Base-by-base conservation (phyloP, 2,329 filamentous ascomycete genomes). In the Colletotrichum paranaense region DNA sequence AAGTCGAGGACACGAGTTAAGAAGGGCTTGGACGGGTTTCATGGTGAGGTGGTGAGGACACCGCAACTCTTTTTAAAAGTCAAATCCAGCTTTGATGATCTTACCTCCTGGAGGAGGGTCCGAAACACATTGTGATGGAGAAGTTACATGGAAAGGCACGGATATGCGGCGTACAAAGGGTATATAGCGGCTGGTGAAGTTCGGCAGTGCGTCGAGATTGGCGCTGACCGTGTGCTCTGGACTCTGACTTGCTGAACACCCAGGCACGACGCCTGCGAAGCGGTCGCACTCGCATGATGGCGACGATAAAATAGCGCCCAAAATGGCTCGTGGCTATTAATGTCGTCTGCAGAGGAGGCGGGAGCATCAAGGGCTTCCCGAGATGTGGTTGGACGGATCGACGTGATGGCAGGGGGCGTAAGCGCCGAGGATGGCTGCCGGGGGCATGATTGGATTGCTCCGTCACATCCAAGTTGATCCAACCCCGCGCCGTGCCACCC, bases 121-220 rank as follows among this genome's bases (percentile, higher is more conserved):
- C 85, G 86, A 88, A 88, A 89, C 87, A 85, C 84, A 83, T 82
- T 80, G 78, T 84, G 85, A 85, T 82, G 79, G 83, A 84, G 81
- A 86, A 83, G 79, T 80, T 81, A 84, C 83, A 84, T 84, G 82
- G 82, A 81, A 80, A 77, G 80, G 79, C 80, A 79, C 81, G 79
- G 77, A 80, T 72, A 80, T 81, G 82, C 83, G 84, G 84, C 82
- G 81, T 80, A 79, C 80, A 84, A 83, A 82, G 83, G 84, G 88
- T 89, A 89, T 89, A 88, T 89, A 88, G 87, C 86, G 86, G 85
- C 83, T 87, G 85, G 81, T 88, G 86, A 88, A 82, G 83, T 81
- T 82, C 80, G 80, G 78, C 78, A 80, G 79, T 85, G 84, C 82
- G 79, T 84, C 82, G 80, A 81, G 79, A 79, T 82, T 82, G 83